Evolutionary conservation across 768 basidiomycete genomes (phyloP).

Genomic region (Mycena floridula): DNA sequence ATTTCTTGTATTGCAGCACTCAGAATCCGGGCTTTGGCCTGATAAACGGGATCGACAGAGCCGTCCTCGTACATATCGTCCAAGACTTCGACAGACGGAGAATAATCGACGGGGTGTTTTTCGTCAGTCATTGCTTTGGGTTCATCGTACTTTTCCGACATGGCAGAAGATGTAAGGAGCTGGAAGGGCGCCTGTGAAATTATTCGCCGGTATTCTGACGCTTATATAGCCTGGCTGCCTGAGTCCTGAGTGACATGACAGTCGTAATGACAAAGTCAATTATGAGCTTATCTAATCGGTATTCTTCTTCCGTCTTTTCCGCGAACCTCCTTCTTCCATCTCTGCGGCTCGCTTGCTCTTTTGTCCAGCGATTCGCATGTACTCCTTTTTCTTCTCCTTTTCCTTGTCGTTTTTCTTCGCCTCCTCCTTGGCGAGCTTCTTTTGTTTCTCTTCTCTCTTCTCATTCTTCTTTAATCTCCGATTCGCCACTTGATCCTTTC

Average conservation of each 20-base stretch:
- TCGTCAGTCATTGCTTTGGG: no score
- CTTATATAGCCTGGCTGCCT: no score
- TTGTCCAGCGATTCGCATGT: constrained; percentile 66
- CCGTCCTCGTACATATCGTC: constrained; percentile 16
- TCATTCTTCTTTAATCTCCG: constrained; percentile 86
- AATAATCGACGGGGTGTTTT: neutral
- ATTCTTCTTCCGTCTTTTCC: constrained; percentile 56
- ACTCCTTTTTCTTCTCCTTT: constrained; percentile 70
- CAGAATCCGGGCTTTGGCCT: constrained; percentile 49
- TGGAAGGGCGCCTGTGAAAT: no score
- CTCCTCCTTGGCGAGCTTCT: constrained; percentile 71
- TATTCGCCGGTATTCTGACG: no score
- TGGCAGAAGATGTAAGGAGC: no score
- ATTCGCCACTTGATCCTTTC: constrained; percentile 79
- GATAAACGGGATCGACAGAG: constrained; percentile 49
- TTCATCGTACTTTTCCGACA: no score
- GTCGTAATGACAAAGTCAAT: no score
- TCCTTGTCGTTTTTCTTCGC: constrained; percentile 57
- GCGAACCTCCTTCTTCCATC: constrained; percentile 46
- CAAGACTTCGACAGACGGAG: neutral
- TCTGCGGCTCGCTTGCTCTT: constrained; percentile 66
- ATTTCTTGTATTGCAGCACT: constrained; percentile 61
- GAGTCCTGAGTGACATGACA: no score
- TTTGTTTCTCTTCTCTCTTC: constrained; percentile 58
- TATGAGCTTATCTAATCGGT: no score